Base-by-base conservation (phyloP, 805 yeast species). In the Saccharomycopsis oosterbeekiorum region DNA sequence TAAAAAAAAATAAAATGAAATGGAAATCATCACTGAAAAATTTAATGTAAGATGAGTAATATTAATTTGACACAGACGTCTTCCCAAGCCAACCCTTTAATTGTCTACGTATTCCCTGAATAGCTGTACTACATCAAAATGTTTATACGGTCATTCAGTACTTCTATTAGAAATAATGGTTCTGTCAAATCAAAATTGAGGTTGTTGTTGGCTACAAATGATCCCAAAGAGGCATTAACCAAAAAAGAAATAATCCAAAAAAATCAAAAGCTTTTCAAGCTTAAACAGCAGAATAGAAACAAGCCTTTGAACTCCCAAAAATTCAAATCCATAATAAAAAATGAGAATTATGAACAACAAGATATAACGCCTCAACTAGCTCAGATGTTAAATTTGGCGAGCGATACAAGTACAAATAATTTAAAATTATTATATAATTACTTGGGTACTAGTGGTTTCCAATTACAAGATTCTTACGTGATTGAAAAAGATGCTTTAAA, bases 371-470 rank as follows among this genome's bases (percentile, higher is more conserved):
- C 53, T 12, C 29, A 47, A 24, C 15, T 47, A 47, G 53, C 53
- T 10, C 53, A n/a, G 53, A 21, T 47, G 53, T 47, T 47, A 26
- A 47, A 24, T 24, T 19, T 34, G 10, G 53, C 53, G 6, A 47
- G 53, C 10, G 53, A 47, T 47, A 47, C 53, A 10, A 47, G 17
- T 15, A 24, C 53, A 10, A 26, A 26, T 4, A 47, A 47, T 21
- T 47, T 47, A 34, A 47, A 47, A 57, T 70, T 86, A 60, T 65
- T 82, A 50, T 80, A 80, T 67, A 75, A 79, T 2, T 73, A 86
- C 5, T 68, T 87, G 29, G 93, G 92, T 1, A 78, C 83, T 0
- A 80, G 80, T 37, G 83, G 80, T 4, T 75, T 75, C 36, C 87
- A 83, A 68, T 64, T 88, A 40, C 71, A 77, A 57, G 89, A 88